These are phyloP conservation scores for Metarhizium robertsii DNA, from an alignment of 2,329 filamentous ascomycete species.

Conservation along the genomic window DNA sequence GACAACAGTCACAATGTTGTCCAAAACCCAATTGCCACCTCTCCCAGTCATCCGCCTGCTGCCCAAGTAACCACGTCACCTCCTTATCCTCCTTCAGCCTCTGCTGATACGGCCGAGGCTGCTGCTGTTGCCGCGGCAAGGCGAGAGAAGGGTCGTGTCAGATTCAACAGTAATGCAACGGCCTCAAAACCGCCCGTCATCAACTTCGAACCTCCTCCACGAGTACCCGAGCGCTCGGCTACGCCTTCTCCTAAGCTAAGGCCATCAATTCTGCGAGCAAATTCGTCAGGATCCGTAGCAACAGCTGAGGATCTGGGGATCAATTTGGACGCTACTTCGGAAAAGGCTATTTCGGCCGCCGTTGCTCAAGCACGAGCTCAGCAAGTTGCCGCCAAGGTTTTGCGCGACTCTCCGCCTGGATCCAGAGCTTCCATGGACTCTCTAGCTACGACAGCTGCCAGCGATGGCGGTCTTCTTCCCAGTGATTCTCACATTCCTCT, in stretches of 20 bases:
- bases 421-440: constrained; percentile 30
- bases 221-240: neutral
- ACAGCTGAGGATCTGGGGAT: constrained; percentile 16
- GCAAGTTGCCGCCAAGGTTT: constrained; percentile 30
- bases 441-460: constrained; percentile 18
- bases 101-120: neutral
- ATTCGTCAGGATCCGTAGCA: constrained; percentile 28
- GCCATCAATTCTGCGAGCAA: constrained; percentile 33
- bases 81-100: neutral
- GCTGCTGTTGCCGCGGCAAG: constrained; percentile 13
- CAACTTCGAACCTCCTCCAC: constrained; percentile 5
- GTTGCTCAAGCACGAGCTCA: constrained; percentile 34
- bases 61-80: neutral
- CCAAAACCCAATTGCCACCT: neutral
- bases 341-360: constrained; percentile 24
- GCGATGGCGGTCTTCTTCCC: constrained; percentile 15
- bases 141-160: constrained; percentile 37
- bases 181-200: constrained; percentile 17
- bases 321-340: constrained; percentile 16
- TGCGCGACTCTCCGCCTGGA: constrained; percentile 24
- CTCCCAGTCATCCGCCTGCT: neutral
- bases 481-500: constrained; percentile 21
- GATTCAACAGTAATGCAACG: constrained; percentile 37
- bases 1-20: neutral
- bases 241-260: constrained; percentile 20